Base-by-base conservation (phyloP, 202 grass and related monocot genomes). In the Schoenoplectus triqueter region DNA sequence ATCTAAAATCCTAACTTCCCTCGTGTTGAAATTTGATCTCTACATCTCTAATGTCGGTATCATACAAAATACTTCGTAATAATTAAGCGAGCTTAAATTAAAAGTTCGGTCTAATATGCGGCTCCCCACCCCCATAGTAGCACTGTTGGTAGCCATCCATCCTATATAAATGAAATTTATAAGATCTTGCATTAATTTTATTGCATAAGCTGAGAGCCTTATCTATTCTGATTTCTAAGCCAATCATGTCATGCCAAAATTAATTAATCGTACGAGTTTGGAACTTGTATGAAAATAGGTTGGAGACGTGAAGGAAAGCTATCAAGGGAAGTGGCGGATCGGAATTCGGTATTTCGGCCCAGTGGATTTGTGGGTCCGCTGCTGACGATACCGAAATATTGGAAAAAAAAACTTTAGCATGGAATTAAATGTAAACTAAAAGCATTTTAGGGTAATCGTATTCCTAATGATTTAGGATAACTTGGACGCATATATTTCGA, bases 231-330 rank as follows among this genome's bases (percentile, higher is more conserved):
- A 31, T 31, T 31, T 31, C 31, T 31, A 31, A 70, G 64, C 80
- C 80, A 66, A 66, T 81, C 60, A 66, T 82, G 45, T 14, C 61
- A 67, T 5, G 80, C 49, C 62, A 82, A 1, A 17, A 83, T 44
- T 55, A 59, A 54, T 11, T 71, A 45, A 59, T 55, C 0, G n/a
- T 71, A 19, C 7, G 8, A 41, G 50, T 1, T 13, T 18, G 11
- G 81, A 66, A 83, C 2, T 52, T 17, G 13, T 41, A 8, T 40
- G 59, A 44, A 69, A 57, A 10, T 45, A 69, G 11, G 17, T 67
- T 69, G 66, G 80, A 82, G 63, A 71, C 13, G 49, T 71, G 64
- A 55, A 69, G 45, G 48, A 64, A 70, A 80, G 62, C 9, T 45
- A 22, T 82, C 8, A 17, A 66, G 42, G 14, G 64, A 46, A 57